Base-by-base conservation (phyloP, 495 filamentous ascomycete genomes). In the Xylaria venustula region DNA sequence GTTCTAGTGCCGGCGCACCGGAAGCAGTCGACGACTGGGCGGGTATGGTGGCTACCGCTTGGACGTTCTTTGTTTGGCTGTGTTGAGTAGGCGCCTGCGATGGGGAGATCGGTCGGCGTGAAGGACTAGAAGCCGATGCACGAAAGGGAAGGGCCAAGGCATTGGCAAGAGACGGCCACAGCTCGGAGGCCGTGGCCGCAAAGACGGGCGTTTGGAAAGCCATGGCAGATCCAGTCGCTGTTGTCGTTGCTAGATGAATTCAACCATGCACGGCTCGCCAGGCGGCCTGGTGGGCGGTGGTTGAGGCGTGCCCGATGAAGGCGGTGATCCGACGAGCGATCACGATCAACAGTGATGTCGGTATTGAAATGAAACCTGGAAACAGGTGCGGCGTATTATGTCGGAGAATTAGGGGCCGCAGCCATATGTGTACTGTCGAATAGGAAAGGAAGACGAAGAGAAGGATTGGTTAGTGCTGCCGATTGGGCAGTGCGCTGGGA, bases 91-190 rank as follows among this genome's bases (percentile, higher is more conserved):
- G 7, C n/a, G 59, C 14, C 7, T 15, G 37, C 37, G 69, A 58
- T 40, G 50, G 47, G 47, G 50, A 25, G 47, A 32, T 61, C 52
- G 50, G 53, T 25, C 61, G 64, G 25, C 40, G 40, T 20, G 45
- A 50, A 19, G 57, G 49, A 30, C 17, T 50, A 19, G 63, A 49
- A 23, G 60, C 62, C 7, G 61, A 36, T n/a, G 64, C 44, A 49
- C 72, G 72, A 73, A 75, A 80, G 22, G 83, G 77, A 17, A 75
- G 53, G 17, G 71, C 64, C 49, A 86, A 66, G 19, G 77, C 71
- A 60, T 73, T 78, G 40, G 78, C 74, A 59, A 86, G 75, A 17
- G 82, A 81, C 22, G 84, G 83, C 81, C 80, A 85, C 60, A 84
- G 59, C 42, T 85, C 81, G 49, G 77, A 71, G 2, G 81, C 79